Evolutionary conservation across 257 asterid species (phyloP).

Genomic region (Henckelia pumila): DNA sequence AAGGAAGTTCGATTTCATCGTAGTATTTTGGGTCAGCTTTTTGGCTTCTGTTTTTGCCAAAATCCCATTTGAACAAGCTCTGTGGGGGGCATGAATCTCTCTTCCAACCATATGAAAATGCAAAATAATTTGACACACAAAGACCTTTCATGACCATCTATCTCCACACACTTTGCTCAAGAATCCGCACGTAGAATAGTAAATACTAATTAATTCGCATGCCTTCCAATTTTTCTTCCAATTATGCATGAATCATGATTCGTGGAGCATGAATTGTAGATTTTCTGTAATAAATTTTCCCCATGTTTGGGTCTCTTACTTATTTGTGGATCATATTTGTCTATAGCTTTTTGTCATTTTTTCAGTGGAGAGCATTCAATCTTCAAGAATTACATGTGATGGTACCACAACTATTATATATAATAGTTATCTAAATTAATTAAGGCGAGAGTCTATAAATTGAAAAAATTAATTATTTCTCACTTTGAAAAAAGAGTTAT

Average conservation of each 20-base stretch:
- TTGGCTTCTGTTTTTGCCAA: conserved; percentile 45
- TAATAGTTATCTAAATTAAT: too few species aligned
- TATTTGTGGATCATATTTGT: not conserved
- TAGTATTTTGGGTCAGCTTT: conserved; percentile 48
- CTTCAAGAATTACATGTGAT: not conserved
- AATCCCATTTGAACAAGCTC: conserved; percentile 66
- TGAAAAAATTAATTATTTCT: too few species aligned
- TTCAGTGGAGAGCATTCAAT: not conserved
- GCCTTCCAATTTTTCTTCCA: not conserved
- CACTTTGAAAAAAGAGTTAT: too few species aligned
- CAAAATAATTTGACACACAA: conserved; percentile 33
- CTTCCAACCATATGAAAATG: conserved; percentile 29
- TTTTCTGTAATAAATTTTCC: not conserved
- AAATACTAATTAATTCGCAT: not conserved
- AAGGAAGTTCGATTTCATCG: conserved; percentile 57
- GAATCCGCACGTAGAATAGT: not conserved
- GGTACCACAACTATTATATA: not conserved
- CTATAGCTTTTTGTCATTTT: not conserved
- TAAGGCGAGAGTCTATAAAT: too few species aligned
- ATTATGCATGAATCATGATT: not conserved
- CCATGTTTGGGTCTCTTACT: too few species aligned
- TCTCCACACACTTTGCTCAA: not conserved
- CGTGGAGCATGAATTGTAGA: not conserved
- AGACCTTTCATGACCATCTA: conserved; percentile 30
- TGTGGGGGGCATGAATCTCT: conserved; percentile 22